Evolutionary conservation across 1,284 basidiomycete genomes (phyloP), one percentile per base, ranked within the genome.

Genomic region (Malassezia furfur): DNA sequence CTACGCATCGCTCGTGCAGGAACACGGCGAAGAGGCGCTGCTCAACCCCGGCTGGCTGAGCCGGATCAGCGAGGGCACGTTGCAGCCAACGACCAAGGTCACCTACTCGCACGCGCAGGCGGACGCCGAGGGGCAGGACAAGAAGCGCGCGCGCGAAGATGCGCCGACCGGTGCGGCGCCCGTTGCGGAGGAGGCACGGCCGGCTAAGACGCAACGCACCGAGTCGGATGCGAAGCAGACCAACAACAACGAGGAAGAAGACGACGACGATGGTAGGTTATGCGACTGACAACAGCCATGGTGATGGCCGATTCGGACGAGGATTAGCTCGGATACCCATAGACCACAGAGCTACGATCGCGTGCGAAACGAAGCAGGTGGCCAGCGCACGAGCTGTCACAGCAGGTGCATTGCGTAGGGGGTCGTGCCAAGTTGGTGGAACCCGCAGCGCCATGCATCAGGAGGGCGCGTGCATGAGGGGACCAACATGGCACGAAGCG

Each of bases 291-390:
- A 17, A 38, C 36, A 48, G 88, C 87, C 72, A 87, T 87, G 83
- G 86, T 88, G 74, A 86, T 89, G 67, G 85, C 87, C 44, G 84
- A 87, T 47, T 54, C 67, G 59, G 68, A 58, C 45, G 41, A 56
- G 6, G 48, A 56, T 39, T 56, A 41, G 36, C 5, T 8, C 19
- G 31, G 30, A 47, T 47, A 30, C 30, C 22, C 30, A 35, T n/a
- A 28, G 30, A 46, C 44, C 17, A 17, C 14, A 8, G 41, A 31
- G 25, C 30, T 30, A 44, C 25, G 17, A 7, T 28, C 25, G 25
- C 25, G 7, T 28, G 25, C 25, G 25, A 28, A 28, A 7, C 25
- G 25, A 28, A 4, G 25, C 25, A 4, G 25, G 7, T n/a, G n/a
- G n/a, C n/a, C n/a, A n/a, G n/a, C n/a, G n/a, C n/a, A n/a, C n/a